A percentile compares a stretch with the other conserved stretches of the same genome.
These are phyloP conservation scores for Saccharomyces hybrid DNA, from an alignment of 1,139 yeast genomes.

Conservation along the genomic window DNA sequence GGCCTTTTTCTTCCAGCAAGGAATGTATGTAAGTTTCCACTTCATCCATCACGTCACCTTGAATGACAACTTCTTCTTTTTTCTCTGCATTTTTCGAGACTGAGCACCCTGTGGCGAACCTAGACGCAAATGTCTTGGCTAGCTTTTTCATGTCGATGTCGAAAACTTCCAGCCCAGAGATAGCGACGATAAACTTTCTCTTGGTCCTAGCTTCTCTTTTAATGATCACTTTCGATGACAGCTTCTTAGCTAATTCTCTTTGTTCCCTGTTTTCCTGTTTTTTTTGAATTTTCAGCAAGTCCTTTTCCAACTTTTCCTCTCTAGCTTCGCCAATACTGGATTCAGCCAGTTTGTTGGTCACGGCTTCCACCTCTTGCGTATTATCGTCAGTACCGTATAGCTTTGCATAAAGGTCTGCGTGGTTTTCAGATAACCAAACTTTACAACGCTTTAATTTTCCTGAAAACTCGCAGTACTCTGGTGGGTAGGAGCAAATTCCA, in stretches of 20 bases:
- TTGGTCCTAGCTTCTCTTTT: slow-evolving; percentile 88
- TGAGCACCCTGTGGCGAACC: slow-evolving; percentile 94
- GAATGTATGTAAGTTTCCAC: slow-evolving; percentile 71
- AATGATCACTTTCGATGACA: slow-evolving; percentile 71
- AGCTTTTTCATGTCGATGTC: slow-evolving; percentile 84
- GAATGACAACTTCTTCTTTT: slow-evolving; percentile 84
- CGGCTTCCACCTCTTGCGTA: slow-evolving; percentile 17
- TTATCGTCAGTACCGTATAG: slow-evolving; percentile 39
- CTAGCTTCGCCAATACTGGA: slow-evolving; percentile 46
- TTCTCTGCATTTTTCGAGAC: slow-evolving; percentile 91
- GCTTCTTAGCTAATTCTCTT: slow-evolving; percentile 70
- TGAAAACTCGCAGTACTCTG: slow-evolving; percentile 92
- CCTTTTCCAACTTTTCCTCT: slow-evolving; percentile 75
- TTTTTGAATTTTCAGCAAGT: slow-evolving; percentile 75
- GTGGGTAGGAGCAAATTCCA: slow-evolving; percentile 79
- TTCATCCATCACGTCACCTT: slow-evolving; percentile 93
- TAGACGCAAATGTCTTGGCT: slow-evolving; percentile 86
- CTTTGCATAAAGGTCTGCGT: slow-evolving; percentile 49
- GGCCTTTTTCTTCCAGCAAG: slow-evolving; percentile 72
- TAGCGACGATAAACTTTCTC: slow-evolving; percentile 80
- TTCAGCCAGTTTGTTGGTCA: slow-evolving; percentile 23
- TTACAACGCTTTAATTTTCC: slow-evolving; percentile 76
- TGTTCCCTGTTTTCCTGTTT: slow-evolving; percentile 87
- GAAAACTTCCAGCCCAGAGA: slow-evolving; percentile 82
- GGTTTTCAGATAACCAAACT: slow-evolving; percentile 62